Percentiles rank a stretch among this genome's conserved stretches.
phyloP scores from a whole-genome alignment of 495 filamentous ascomycete genomes.

The Xylaria scruposa region DNA sequence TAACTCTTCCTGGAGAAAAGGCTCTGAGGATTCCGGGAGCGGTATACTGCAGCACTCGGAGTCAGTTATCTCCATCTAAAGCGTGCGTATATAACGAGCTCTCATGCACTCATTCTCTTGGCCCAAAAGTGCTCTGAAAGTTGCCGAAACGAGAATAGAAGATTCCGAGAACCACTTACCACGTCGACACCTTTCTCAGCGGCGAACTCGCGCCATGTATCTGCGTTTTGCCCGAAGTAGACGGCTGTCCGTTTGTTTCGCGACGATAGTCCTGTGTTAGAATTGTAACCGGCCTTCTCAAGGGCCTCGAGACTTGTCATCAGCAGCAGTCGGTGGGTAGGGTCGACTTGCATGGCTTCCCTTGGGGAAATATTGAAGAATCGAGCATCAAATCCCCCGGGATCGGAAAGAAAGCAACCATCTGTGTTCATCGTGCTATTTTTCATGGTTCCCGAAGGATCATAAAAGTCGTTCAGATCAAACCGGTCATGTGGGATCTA shows the following conservation, averaged over 20 bases:
- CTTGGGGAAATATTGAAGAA: slow-evolving; percentile 87
- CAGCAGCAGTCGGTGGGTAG: slow-evolving; percentile 73
- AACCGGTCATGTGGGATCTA: slow-evolving; percentile 67
- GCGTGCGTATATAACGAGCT: no score
- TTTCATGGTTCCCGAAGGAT: slow-evolving; percentile 65
- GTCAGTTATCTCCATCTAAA: no score
- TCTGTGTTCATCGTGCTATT: slow-evolving; percentile 75
- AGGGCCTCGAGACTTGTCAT: slow-evolving; percentile 77
- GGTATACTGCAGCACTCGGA: slow-evolving; percentile 43
- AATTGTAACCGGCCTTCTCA: slow-evolving; percentile 77
- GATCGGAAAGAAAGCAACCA: slow-evolving; percentile 76
- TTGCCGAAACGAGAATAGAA: no score
- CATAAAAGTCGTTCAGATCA: slow-evolving; percentile 71
- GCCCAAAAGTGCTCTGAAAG: no score
- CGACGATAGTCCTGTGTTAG: slow-evolving; percentile 46
- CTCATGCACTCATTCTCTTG: no score
- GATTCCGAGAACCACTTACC: slow-evolving; percentile 42
- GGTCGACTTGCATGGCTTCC: slow-evolving; percentile 77
- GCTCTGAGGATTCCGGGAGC: slow-evolving; percentile 78
- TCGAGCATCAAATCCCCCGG: slow-evolving; percentile 71
- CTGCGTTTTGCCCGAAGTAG: slow-evolving; percentile 82
- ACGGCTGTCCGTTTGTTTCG: slow-evolving; percentile 66
- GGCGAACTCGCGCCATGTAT: slow-evolving; percentile 80
- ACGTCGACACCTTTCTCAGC: slow-evolving; percentile 77
- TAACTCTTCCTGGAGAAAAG: slow-evolving; percentile 60